Base-by-base conservation (phyloP, 169 alveolate species). In the Eimeria sp. region DNA sequence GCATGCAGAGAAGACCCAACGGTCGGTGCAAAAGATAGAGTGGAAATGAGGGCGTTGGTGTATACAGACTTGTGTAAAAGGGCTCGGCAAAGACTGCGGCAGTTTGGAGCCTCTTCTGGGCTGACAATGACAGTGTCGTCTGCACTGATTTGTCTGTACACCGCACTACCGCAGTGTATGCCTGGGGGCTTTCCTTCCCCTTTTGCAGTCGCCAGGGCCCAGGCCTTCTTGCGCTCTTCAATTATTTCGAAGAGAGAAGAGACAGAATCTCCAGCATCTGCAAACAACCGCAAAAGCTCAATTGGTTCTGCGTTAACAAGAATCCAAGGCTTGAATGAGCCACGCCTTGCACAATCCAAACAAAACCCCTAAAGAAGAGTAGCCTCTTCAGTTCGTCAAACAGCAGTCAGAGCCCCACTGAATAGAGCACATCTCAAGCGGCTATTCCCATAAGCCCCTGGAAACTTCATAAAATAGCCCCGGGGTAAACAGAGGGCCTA, bases 21-120 rank as follows among this genome's bases (percentile, higher is more conserved):
- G 84, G 30, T 34, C 43, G 16, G 43, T 7, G 43, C 40, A 34
- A 34, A 20, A 9, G 75, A 75, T 4, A 72, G 27, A 47, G 47
- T 40, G 84, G 9, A 9, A 16, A 3, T 13, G 84, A 4, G 18
- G 54, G 58, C 0, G 7, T 7, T 20, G 84, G 57, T 75, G 84
- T 43, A 75, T n/a, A 49, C 89, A 54, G 20, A 83, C 91, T 83
- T 83, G 91, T 83, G 91, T 57, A 83, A 14, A 5, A 83, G 91
- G 51, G 91, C 91, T 2, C 91, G 72, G 51, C 91, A 83, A 4
- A 83, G 91, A 40, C 76, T 83, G 57, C 91, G 54, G 91, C 91
- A 83, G 27, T 83, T 83, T 13, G 76, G 58, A 6, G 91, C 91
- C 91, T 83, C 91, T 22, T 49, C 45, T n/a, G 91, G 91, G 43